A percentile compares a stretch with the other conserved stretches of the same genome.
These are phyloP conservation scores for Hyphodiscus sp. DNA, from an alignment of 2,329 filamentous ascomycete species.

Conservation along the genomic window DNA sequence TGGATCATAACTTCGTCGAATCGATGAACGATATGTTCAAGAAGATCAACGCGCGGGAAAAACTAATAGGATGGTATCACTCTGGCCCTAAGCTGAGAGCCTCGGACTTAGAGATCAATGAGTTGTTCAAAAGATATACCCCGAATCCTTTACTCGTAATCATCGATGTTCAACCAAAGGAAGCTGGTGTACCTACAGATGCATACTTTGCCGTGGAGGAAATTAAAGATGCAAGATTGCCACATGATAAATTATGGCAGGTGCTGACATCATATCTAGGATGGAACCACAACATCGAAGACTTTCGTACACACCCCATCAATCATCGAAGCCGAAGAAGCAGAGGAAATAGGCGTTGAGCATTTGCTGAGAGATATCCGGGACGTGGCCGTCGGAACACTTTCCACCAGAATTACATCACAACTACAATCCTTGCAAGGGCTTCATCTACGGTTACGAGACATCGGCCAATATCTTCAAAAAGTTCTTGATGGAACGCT, in stretches of 20 bases:
- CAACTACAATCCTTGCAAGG: constrained; percentile 97
- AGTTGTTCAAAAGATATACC: constrained; percentile 98
- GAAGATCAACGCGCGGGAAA: constrained; percentile 98
- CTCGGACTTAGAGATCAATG: constrained; percentile 97
- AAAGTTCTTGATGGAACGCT: constrained; percentile 91
- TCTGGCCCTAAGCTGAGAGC: constrained; percentile 94
- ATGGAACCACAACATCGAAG: constrained; percentile 92
- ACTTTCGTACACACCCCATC: constrained; percentile 98
- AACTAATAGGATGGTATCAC: constrained; percentile 99
- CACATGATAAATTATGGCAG: neutral
- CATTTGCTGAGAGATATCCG: constrained; percentile 96
- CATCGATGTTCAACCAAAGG: constrained; percentile 96
- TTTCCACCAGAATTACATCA: constrained; percentile 94
- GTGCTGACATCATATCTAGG: constrained; percentile 44
- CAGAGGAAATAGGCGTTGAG: constrained; percentile 97
- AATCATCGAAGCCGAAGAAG: constrained; percentile 97
- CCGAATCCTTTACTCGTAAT: constrained; percentile 95
- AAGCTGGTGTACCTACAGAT: constrained; percentile 94
- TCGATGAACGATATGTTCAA: constrained; percentile 99
- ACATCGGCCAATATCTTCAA: constrained; percentile 92
- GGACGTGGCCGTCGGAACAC: constrained; percentile 92
- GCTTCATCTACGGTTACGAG: constrained; percentile 85
- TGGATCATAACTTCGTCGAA: constrained; percentile 99
- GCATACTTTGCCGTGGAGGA: constrained; percentile 99
- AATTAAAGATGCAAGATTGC: constrained; percentile 83